Percentiles rank a stretch among this genome's conserved stretches.
Evolutionary conservation across 2,329 filamentous ascomycete genomes (phyloP).

Genomic region (Aureobasidium sp.): DNA sequence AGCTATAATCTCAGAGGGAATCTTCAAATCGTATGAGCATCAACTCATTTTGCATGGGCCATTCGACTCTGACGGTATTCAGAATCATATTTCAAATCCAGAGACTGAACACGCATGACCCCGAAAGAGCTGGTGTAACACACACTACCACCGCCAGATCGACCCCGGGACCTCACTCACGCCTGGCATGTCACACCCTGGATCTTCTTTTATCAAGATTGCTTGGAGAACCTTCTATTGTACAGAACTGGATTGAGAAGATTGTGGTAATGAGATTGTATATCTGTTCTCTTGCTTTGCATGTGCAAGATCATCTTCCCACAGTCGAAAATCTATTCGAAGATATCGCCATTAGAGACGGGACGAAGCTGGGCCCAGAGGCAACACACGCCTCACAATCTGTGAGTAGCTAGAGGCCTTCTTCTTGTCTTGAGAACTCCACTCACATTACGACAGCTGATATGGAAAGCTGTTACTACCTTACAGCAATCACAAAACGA

Average conservation of each 20-base stretch:
- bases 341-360: slow-evolving; percentile 37
- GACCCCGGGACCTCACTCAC: background rate
- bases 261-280: slow-evolving; percentile 59
- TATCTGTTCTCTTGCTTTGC: slow-evolving; percentile 47
- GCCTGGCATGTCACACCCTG: slow-evolving; percentile 40
- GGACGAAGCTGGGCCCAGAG: slow-evolving; percentile 44
- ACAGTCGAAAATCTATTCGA: slow-evolving; percentile 37
- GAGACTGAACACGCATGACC: slow-evolving; percentile 41
- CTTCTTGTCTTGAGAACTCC: background rate
- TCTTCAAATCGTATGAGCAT: slow-evolving; percentile 40
- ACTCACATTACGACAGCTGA: slow-evolving; percentile 29
- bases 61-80: background rate
- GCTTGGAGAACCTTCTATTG: slow-evolving; percentile 32
- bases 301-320: slow-evolving; percentile 27
- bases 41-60: too few species aligned
- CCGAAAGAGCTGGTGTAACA: background rate
- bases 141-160: background rate
- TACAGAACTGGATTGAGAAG: slow-evolving; percentile 57
- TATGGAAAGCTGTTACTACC: slow-evolving; percentile 72
- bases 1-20: slow-evolving; percentile 48
- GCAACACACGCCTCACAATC: slow-evolving; percentile 61
- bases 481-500: slow-evolving; percentile 44
- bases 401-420: background rate
- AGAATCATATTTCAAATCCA: slow-evolving; percentile 58
- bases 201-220: slow-evolving; percentile 56